Evolutionary conservation across 129 eudicot genomes (phyloP).

Genomic region (Saposhnikovia divaricata): DNA sequence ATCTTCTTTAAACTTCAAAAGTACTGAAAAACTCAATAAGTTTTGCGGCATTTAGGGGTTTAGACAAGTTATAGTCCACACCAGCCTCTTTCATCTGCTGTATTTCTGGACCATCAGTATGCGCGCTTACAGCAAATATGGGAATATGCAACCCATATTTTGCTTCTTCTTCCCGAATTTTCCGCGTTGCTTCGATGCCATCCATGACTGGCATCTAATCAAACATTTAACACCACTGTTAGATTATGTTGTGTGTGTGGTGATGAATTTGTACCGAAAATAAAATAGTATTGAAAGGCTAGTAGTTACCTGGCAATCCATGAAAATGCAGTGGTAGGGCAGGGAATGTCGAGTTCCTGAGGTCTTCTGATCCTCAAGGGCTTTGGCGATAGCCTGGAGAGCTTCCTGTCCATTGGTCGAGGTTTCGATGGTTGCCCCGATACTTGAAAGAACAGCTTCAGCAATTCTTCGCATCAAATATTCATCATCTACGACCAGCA

Average conservation of each 20-base stretch:
- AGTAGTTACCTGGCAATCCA: constrained; percentile 50
- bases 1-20: too few relatives aligned
- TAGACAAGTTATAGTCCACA: constrained; percentile 15
- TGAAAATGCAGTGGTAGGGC: constrained; percentile 19
- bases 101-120: too few relatives aligned
- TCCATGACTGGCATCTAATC: constrained; percentile 38
- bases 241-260: background rate
- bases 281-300: background rate
- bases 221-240: background rate
- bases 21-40: background rate
- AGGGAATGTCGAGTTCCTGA: too few relatives aligned
- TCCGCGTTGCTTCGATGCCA: constrained; percentile 42
- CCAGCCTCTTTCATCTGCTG: too few relatives aligned
- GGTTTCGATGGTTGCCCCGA: too few relatives aligned
- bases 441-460: too few relatives aligned
- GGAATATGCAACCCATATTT: constrained; percentile 25
- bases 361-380: background rate
- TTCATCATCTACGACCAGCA: too few relatives aligned
- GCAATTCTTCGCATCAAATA: too few relatives aligned
- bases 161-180: constrained; percentile 35
- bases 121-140: too few relatives aligned
- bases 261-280: background rate
- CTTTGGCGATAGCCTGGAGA: background rate
- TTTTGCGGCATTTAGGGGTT: constrained; percentile 26
- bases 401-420: too few relatives aligned